phyloP scores from a whole-genome alignment of 2,329 filamentous ascomycete genomes.

The Calycina herbarum region DNA sequence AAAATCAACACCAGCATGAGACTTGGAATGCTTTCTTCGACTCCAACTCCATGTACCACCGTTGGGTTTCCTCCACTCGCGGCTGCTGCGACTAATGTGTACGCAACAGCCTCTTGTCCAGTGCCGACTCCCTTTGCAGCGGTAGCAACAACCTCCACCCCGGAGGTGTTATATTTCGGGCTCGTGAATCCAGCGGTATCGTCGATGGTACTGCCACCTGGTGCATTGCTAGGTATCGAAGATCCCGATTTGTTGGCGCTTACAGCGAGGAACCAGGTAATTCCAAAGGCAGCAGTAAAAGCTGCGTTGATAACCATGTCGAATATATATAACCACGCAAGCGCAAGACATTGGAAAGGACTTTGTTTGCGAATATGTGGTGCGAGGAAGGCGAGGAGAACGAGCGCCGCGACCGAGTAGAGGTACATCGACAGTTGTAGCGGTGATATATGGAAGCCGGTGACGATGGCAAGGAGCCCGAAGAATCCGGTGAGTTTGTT shows the following conservation, averaged over 20 bases:
- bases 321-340: constrained; percentile 83
- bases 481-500: constrained; percentile 93
- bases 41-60: constrained; percentile 64
- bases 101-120: constrained; percentile 55
- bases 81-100: constrained; percentile 41
- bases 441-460: constrained; percentile 78
- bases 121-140: constrained; percentile 45
- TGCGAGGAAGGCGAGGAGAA: constrained; percentile 67
- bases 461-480: constrained; percentile 83
- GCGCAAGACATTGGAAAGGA: constrained; percentile 74
- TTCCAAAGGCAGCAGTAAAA: constrained; percentile 79
- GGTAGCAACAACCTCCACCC: constrained; percentile 53
- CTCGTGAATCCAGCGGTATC: constrained; percentile 65
- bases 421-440: constrained; percentile 90
- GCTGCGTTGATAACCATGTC: constrained; percentile 79
- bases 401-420: constrained; percentile 75
- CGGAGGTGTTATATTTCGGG: constrained; percentile 60
- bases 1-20: constrained; percentile 74
- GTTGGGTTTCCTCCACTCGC: constrained; percentile 43
- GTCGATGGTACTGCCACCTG: constrained; percentile 47
- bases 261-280: constrained; percentile 83
- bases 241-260: constrained; percentile 41
- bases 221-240: constrained; percentile 41
- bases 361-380: constrained; percentile 78
- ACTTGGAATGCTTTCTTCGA: constrained; percentile 70